Percentiles rank a stretch among this genome's conserved stretches.
Evolutionary conservation across 306 rosid genomes (phyloP).

Genomic region (Cicer bijugum): DNA sequence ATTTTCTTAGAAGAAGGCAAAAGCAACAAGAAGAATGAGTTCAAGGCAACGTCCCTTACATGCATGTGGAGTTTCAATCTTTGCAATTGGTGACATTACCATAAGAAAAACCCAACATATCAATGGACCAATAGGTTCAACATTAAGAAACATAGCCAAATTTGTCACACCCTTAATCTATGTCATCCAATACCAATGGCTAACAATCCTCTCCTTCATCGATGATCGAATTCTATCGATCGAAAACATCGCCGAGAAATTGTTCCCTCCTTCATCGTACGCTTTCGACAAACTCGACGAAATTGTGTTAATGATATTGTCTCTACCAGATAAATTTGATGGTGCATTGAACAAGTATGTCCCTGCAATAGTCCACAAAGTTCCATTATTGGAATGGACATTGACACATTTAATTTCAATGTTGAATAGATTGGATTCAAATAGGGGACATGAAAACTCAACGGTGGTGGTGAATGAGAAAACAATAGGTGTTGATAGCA

Average conservation of each 20-base stretch:
- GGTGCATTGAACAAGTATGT: constrained; percentile 45
- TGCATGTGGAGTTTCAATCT: constrained; percentile 60
- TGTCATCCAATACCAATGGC: constrained; percentile 50
- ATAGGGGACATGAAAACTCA: constrained; percentile 48
- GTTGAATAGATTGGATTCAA: constrained; percentile 52
- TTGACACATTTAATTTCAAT: constrained; percentile 48
- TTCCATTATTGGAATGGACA: constrained; percentile 51
- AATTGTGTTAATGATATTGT: constrained; percentile 39
- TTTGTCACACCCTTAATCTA: constrained; percentile 51
- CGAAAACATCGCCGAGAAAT: constrained; percentile 52
- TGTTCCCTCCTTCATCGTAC: constrained; percentile 57
- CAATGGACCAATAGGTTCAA: constrained; percentile 61
- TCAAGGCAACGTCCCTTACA: constrained; percentile 64
- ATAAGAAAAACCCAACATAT: constrained; percentile 51
- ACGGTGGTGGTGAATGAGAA: constrained; percentile 57
- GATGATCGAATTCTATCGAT: constrained; percentile 56
- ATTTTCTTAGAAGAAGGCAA: constrained; percentile 47
- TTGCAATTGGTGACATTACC: constrained; percentile 51
- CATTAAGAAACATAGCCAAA: constrained; percentile 47
- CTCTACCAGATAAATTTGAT: constrained; percentile 61
- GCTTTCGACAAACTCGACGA: constrained; percentile 65
- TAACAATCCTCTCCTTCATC: constrained; percentile 57
- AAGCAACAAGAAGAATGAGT: constrained; percentile 44
- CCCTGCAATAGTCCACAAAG: constrained; percentile 43
- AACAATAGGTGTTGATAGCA: constrained; percentile 51